Base-by-base conservation (phyloP, 768 basidiomycete species). In the Inosperma sp. region DNA sequence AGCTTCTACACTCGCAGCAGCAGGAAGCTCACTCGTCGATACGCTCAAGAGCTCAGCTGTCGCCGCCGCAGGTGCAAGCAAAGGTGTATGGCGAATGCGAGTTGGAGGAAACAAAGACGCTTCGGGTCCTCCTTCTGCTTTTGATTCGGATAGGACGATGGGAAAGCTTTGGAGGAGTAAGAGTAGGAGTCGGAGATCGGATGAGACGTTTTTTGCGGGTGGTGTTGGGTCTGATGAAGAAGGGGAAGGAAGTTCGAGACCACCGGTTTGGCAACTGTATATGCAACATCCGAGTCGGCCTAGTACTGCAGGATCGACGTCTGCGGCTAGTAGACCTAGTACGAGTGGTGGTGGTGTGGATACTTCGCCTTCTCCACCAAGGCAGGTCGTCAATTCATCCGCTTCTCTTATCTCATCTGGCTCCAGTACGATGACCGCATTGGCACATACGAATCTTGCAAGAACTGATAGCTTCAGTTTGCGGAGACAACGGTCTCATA, bases 331-430 rank as follows among this genome's bases (percentile, higher is more conserved):
- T 27, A 29, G 16, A 3, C 26, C 21, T 13, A 49, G 22, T 26
- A 8, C 16, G 37, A 49, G 39, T 39, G 23, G 26, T 8, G 36
- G 36, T 30, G 36, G 21, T 4, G 36, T 22, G 31, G 25, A 29
- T 37, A 25, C 33, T 30, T 29, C 45, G 17, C n/a, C n/a, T n/a
- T n/a, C n/a, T n/a, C n/a, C n/a, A n/a, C n/a, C n/a, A n/a, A n/a
- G n/a, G n/a, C n/a, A 34, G 17, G 27, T 47, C 31, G 30, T 34
- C 47, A 21, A 48, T 31, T 48, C 30, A 48, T 12, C 33, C 19
- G 34, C 37, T 36, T 31, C 31, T n/a, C 21, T n/a, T n/a, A n/a
- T n/a, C n/a, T n/a, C n/a, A n/a, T n/a, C n/a, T n/a, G n/a, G n/a
- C n/a, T n/a, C n/a, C n/a, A n/a, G n/a, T n/a, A n/a, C n/a, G n/a